Conservation (phyloP, 352 stramenopile species). For the Pythium dissotocum region DNA sequence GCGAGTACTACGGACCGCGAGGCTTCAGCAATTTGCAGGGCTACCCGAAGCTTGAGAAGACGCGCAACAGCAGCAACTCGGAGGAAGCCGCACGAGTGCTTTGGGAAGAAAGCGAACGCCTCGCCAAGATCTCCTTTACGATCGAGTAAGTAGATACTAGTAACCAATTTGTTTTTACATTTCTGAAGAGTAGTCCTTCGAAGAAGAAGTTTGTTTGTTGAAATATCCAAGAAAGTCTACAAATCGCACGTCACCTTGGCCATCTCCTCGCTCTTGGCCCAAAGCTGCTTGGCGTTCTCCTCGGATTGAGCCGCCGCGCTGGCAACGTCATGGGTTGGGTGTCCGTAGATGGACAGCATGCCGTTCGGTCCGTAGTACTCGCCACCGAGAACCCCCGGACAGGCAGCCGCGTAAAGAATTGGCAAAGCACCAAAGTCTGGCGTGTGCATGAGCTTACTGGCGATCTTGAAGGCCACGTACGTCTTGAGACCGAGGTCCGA, state of each 20-base stretch:
- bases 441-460: conserved; percentile 32
- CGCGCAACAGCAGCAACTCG: conserved; percentile 30
- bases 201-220: background rate
- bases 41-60: conserved; percentile 36
- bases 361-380: conserved; percentile 39
- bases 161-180: background rate
- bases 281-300: conserved; percentile 10
- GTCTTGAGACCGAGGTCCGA: conserved; percentile 20
- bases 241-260: conserved; percentile 13
- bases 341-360: conserved; percentile 34
- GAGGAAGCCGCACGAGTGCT: background rate
- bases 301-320: background rate
- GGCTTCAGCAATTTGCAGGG: conserved; percentile 35
- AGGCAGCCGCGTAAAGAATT: conserved; percentile 46
- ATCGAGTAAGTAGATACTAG: background rate
- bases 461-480: conserved; percentile 14
- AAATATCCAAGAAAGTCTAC: conserved; percentile 10
- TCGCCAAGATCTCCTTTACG: background rate
- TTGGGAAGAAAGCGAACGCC: background rate
- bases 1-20: conserved; percentile 35
- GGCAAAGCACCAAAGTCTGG: conserved; percentile 44
- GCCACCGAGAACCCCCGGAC: conserved; percentile 25
- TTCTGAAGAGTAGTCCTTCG: background rate
- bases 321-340: conserved; percentile 8
- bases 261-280: conserved; percentile 17